These are phyloP conservation scores for Aspergillus funiculosus DNA, from an alignment of 495 filamentous ascomycete genomes.

Conservation along the genomic window DNA sequence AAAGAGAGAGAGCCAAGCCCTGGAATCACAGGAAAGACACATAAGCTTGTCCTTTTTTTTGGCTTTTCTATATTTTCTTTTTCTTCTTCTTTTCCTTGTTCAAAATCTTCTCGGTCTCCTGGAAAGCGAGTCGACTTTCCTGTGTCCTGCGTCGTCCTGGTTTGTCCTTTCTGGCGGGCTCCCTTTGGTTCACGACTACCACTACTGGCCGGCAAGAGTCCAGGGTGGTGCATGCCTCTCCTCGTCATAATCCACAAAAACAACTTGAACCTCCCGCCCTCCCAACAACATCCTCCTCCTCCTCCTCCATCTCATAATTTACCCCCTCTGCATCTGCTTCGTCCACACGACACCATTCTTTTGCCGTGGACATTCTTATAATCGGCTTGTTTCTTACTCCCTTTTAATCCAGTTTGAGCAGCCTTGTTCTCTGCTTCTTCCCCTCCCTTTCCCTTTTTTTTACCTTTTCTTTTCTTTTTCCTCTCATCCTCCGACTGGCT, in stretches of 20 bases:
- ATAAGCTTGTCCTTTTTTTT: too few relatives aligned
- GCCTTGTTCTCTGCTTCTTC: slow-evolving; percentile 21
- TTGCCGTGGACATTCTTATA: slow-evolving; percentile 14
- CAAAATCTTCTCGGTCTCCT: too few relatives aligned
- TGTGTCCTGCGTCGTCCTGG: neutral
- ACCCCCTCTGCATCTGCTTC: neutral
- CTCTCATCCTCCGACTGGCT: slow-evolving; percentile 24
- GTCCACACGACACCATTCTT: slow-evolving; percentile 15
- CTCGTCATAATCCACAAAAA: slow-evolving; percentile 24
- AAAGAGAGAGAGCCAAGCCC: neutral
- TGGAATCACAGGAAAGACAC: neutral
- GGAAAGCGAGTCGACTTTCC: neutral
- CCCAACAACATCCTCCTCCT: slow-evolving; percentile 4
- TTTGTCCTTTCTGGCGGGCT: too few relatives aligned
- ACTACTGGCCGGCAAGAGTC: too few relatives aligned
- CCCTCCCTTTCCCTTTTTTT: slow-evolving; percentile 27
- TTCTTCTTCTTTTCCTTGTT: slow-evolving; percentile 1
- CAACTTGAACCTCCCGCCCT: slow-evolving; percentile 11
- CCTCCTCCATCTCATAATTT: slow-evolving; percentile 11
- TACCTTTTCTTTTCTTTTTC: slow-evolving; percentile 19
- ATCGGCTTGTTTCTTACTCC: slow-evolving; percentile 10
- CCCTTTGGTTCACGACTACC: too few relatives aligned
- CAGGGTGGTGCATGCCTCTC: slow-evolving; percentile 16
- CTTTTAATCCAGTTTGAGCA: slow-evolving; percentile 11
- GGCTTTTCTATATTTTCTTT: neutral